These are phyloP conservation scores for Hawksworthiomyces lignivorus DNA, from an alignment of 2,329 filamentous ascomycete genomes.

Conservation along the genomic window DNA sequence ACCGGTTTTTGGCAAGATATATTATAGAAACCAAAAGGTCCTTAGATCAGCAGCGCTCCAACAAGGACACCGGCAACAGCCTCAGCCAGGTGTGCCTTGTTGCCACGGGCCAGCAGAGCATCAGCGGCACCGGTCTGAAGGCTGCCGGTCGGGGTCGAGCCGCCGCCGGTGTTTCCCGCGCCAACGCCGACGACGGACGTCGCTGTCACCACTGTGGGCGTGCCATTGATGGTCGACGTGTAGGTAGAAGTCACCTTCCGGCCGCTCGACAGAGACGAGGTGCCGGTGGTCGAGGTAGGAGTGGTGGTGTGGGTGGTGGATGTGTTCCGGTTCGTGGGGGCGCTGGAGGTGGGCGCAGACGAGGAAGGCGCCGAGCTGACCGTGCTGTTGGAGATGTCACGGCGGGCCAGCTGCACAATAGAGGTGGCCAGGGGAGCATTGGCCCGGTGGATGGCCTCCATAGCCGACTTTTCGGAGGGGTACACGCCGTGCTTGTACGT, in stretches of 20 bases:
- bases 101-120: background rate
- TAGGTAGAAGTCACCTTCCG: conserved; percentile 25
- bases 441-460: conserved; percentile 54
- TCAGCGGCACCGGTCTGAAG: conserved; percentile 23
- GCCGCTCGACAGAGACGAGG: conserved; percentile 5
- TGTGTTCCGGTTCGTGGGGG: conserved; percentile 20
- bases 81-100: conserved; percentile 10
- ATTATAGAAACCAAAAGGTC: background rate
- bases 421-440: conserved; percentile 55
- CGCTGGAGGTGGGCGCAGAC: conserved; percentile 14
- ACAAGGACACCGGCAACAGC: conserved; percentile 15
- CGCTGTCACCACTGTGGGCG: conserved; percentile 37
- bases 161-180: conserved; percentile 18
- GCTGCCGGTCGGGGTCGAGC: conserved; percentile 25
- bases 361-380: conserved; percentile 21
- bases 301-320: conserved; percentile 9
- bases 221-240: conserved; percentile 41
- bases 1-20: too few relatives aligned
- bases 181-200: conserved; percentile 41
- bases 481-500: conserved; percentile 64
- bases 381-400: conserved; percentile 35
- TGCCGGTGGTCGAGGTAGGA: conserved; percentile 11
- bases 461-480: conserved; percentile 53
- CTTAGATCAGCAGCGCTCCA: conserved; percentile 15
- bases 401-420: conserved; percentile 57